Percentiles rank a stretch among this genome's conserved stretches.
Evolutionary conservation across 345 rosid species (phyloP).

Genomic region (Gossypium australe): DNA sequence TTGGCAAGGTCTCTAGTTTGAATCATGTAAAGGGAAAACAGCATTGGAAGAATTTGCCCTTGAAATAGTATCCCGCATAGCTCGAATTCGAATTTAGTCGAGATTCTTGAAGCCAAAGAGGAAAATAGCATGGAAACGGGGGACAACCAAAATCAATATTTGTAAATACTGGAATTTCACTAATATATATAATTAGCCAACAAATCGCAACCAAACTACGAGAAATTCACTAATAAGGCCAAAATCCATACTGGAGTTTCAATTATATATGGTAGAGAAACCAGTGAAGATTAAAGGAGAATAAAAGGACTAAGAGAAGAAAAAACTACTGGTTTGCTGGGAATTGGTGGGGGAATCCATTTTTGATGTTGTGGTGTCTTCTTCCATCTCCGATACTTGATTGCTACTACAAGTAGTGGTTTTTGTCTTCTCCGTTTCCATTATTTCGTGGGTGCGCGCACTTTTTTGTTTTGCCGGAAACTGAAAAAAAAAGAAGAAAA

Average conservation of each 20-base stretch:
- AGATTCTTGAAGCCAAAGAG: too few relatives aligned
- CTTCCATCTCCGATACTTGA: constrained; percentile 14
- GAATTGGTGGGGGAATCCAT: constrained; percentile 35
- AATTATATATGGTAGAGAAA: not conserved
- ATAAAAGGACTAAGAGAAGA: not conserved
- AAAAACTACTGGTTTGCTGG: constrained; percentile 35
- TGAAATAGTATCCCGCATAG: too few relatives aligned
- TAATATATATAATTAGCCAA: not conserved
- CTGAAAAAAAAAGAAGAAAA: too few relatives aligned
- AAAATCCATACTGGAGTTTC: not conserved
- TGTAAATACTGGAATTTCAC: too few relatives aligned
- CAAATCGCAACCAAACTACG: not conserved
- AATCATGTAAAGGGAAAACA: too few relatives aligned
- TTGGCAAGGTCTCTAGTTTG: too few relatives aligned
- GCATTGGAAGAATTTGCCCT: too few relatives aligned
- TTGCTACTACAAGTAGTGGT: not conserved
- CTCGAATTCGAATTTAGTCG: too few relatives aligned
- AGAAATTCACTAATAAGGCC: not conserved
- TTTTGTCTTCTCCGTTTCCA: not conserved
- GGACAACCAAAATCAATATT: too few relatives aligned
- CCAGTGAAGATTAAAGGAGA: not conserved
- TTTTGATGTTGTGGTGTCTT: constrained; percentile 8
- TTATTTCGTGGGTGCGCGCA: not conserved
- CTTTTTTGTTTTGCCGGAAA: not conserved
- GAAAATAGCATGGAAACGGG: too few relatives aligned